These are phyloP conservation scores for Apophysomyces elegans DNA, from an alignment of 371 early-diverging fungal species.

Conservation along the genomic window DNA sequence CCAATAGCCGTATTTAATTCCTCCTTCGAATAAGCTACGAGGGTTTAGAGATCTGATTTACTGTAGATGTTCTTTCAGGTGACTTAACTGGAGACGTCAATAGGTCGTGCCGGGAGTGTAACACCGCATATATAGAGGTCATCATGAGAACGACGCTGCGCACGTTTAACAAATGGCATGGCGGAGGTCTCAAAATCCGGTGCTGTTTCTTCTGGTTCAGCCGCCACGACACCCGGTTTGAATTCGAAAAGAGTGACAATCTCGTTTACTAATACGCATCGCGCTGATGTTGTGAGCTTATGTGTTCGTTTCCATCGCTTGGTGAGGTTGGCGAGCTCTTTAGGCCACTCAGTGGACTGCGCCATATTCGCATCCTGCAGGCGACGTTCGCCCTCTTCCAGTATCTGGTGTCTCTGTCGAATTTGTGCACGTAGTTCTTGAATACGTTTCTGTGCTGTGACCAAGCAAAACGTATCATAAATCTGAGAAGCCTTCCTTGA, in stretches of 20 bases:
- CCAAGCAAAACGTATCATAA: not conserved
- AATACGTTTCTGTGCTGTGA: conserved; percentile 28
- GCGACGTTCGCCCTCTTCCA: conserved; percentile 33
- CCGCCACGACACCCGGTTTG: conserved; percentile 41
- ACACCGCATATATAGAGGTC: conserved; percentile 64
- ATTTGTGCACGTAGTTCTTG: conserved; percentile 27
- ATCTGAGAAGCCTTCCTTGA: not conserved
- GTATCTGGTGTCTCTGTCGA: conserved; percentile 23
- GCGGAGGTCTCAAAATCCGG: conserved; percentile 12
- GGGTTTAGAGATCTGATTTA: not conserved
- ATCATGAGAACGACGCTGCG: conserved; percentile 28
- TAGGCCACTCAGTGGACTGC: conserved; percentile 28
- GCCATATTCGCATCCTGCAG: conserved; percentile 25
- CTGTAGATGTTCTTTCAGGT: not conserved
- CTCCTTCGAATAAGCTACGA: conserved; percentile 57
- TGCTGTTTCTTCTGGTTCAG: conserved; percentile 20
- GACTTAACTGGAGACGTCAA: conserved; percentile 49
- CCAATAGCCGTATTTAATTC: conserved; percentile 85
- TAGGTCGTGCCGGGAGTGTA: conserved; percentile 41
- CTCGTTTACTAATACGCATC: conserved; percentile 59
- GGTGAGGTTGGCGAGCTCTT: conserved; percentile 20
- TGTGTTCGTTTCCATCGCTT: conserved; percentile 44
- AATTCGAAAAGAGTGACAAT: conserved; percentile 62
- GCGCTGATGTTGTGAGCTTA: conserved; percentile 41
- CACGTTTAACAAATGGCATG: conserved; percentile 19